A percentile compares a stretch with the other conserved stretches of the same genome.
phyloP scores from a whole-genome alignment of 805 yeast genomes.

The Kodamaea neixiangensis region DNA sequence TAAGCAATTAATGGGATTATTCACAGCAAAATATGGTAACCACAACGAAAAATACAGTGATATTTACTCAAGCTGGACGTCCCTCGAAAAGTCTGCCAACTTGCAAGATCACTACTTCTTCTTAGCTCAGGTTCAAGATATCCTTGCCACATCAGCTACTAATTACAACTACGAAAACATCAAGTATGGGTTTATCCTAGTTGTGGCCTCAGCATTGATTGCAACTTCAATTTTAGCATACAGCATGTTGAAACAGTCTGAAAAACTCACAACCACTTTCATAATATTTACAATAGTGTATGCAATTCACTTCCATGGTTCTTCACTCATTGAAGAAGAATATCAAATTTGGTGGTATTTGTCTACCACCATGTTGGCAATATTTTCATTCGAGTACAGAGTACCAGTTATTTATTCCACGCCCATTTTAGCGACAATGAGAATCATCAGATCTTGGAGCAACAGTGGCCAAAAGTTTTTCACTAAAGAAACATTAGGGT shows the following conservation, averaged over 20 bases:
- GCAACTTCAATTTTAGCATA: slow-evolving; percentile 23
- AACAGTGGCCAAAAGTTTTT: slow-evolving; percentile 85
- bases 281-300: slow-evolving; percentile 42
- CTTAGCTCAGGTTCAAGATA: slow-evolving; percentile 50
- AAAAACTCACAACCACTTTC: not conserved
- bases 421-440: slow-evolving; percentile 35
- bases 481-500: slow-evolving; percentile 22
- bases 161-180: slow-evolving; percentile 66
- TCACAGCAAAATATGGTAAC: slow-evolving; percentile 39
- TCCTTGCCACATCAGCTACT: slow-evolving; percentile 62
- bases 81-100: slow-evolving; percentile 1
- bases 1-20: slow-evolving; percentile 52
- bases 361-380: slow-evolving; percentile 18
- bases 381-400: slow-evolving; percentile 9
- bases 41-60: slow-evolving; percentile 8
- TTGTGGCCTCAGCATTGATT: slow-evolving; percentile 30
- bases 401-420: not conserved
- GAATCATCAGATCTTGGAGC: slow-evolving; percentile 81
- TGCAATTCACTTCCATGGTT: slow-evolving; percentile 80
- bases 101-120: slow-evolving; percentile 27
- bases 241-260: not conserved
- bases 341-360: slow-evolving; percentile 91
- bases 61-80: slow-evolving; percentile 14
- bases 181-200: slow-evolving; percentile 19
- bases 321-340: slow-evolving; percentile 84